These are phyloP conservation scores for Crithidia acanthocephali DNA, from an alignment of 208 protist species.

Conservation along the genomic window DNA sequence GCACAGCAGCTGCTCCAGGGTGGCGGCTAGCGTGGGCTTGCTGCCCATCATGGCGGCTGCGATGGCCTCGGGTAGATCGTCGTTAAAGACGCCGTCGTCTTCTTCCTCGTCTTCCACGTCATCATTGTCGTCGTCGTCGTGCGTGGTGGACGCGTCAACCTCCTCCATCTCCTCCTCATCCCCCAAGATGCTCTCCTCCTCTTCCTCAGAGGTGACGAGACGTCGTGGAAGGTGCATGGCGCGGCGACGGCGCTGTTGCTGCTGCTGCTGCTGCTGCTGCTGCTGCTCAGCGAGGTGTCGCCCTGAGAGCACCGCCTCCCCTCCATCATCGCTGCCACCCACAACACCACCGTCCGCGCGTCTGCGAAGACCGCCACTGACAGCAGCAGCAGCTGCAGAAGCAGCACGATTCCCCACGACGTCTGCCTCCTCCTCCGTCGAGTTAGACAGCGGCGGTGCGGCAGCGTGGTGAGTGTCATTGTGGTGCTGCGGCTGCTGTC, in stretches of 20 bases:
- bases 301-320: slow-evolving; percentile 19
- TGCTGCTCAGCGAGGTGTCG: slow-evolving; percentile 9
- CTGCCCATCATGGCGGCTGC: slow-evolving; percentile 4
- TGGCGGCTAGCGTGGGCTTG: slow-evolving; percentile 12
- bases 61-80: slow-evolving; percentile 18
- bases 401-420: too few species aligned
- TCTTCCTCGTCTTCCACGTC: slow-evolving; percentile 8
- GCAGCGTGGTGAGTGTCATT: not conserved
- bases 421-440: not conserved
- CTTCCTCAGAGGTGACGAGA: slow-evolving; percentile 7
- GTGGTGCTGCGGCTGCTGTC: not conserved
- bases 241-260: not conserved
- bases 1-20: slow-evolving; percentile 25
- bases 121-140: too few species aligned
- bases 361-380: not conserved
- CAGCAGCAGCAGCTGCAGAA: too few species aligned
- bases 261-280: slow-evolving; percentile 8
- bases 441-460: not conserved
- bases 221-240: not conserved
- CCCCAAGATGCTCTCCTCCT: not conserved
- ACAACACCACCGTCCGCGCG: not conserved
- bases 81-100: slow-evolving; percentile 9
- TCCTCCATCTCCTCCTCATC: not conserved
- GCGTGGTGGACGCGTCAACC: not conserved
- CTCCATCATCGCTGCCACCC: slow-evolving; percentile 19